These are phyloP conservation scores for Raffaelea deltoideospora DNA, from an alignment of 2,329 filamentous ascomycete species.

Conservation along the genomic window DNA sequence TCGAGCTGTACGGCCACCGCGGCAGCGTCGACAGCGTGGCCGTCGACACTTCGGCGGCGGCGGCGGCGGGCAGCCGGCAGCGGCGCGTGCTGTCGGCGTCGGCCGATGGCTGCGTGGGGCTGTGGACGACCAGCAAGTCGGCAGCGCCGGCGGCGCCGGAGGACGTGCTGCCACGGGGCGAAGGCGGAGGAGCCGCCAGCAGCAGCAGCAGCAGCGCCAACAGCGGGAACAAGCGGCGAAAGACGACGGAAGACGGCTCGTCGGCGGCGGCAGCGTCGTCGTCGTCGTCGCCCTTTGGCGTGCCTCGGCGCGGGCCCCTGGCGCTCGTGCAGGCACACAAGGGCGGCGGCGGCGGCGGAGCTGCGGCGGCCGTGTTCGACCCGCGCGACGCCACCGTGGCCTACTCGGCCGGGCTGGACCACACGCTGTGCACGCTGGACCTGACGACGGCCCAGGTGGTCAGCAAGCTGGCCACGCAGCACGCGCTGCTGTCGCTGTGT, in stretches of 20 bases:
- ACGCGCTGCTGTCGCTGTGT: constrained; percentile 66
- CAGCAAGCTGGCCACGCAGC: constrained; percentile 67
- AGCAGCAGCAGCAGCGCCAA: background rate
- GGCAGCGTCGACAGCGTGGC: constrained; percentile 58
- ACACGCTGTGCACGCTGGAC: constrained; percentile 82
- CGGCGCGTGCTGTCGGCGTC: constrained; percentile 76
- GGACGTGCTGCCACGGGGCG: constrained; percentile 48
- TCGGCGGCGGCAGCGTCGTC: too few species aligned
- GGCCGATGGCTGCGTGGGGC: constrained; percentile 65
- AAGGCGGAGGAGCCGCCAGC: background rate
- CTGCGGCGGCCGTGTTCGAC: constrained; percentile 57
- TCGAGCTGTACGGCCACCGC: constrained; percentile 22
- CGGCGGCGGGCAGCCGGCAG: too few species aligned
- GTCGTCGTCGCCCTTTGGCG: constrained; percentile 32
- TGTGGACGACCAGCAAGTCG: constrained; percentile 59
- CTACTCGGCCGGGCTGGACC: constrained; percentile 84
- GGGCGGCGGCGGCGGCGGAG: constrained; percentile 10
- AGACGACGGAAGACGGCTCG: too few species aligned
- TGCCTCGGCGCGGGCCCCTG: constrained; percentile 63
- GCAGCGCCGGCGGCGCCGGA: constrained; percentile 47
- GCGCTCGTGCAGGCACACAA: constrained; percentile 58
- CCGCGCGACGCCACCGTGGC: constrained; percentile 72
- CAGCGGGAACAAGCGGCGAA: constrained; percentile 57
- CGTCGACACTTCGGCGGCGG: constrained; percentile 52
- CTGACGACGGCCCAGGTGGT: constrained; percentile 67